Evolutionary conservation across 371 early-diverging fungal genomes (phyloP).

Genomic region (Sporodiniella umbellata): DNA sequence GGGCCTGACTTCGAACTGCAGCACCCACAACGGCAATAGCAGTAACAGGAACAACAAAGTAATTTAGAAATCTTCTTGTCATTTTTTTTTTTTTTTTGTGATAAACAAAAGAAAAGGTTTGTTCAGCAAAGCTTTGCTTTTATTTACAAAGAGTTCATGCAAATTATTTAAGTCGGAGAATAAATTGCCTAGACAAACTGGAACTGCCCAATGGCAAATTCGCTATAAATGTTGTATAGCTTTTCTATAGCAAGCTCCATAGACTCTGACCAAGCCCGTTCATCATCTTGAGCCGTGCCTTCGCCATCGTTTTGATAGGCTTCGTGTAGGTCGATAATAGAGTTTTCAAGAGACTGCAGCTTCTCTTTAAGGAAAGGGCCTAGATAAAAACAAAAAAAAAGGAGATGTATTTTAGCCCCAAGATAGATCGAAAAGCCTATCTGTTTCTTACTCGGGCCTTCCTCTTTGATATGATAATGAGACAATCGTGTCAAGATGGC

Average conservation of each 20-base stretch:
- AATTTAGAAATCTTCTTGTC: slow-evolving; percentile 20
- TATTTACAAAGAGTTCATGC: neutral
- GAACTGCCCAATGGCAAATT: slow-evolving; percentile 9
- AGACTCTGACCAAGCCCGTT: neutral
- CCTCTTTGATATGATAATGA: neutral
- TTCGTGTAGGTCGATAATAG: slow-evolving; percentile 9
- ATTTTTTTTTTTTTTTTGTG: slow-evolving; percentile 3
- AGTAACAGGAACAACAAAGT: slow-evolving; percentile 31
- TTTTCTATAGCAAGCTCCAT: slow-evolving; percentile 1
- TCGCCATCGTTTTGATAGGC: slow-evolving; percentile 4
- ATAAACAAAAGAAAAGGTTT: neutral
- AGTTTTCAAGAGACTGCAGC: slow-evolving; percentile 6
- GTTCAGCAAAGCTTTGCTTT: neutral
- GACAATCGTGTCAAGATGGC: slow-evolving; percentile 8
- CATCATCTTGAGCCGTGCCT: slow-evolving; percentile 3
- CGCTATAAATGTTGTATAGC: slow-evolving; percentile 1
- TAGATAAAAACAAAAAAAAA: neutral
- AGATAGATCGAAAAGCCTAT: too few species aligned
- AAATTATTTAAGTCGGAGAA: neutral
- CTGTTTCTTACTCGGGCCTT: neutral
- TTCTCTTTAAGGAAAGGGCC: neutral
- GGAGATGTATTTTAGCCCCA: too few species aligned
- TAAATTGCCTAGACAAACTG: neutral
- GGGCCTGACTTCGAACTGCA: slow-evolving; percentile 34
- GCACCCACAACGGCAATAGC: slow-evolving; percentile 33